Evolutionary conservation across 768 basidiomycete genomes (phyloP), one percentile per base, ranked within the genome.

Genomic region (Pisolithus tinctorius): DNA sequence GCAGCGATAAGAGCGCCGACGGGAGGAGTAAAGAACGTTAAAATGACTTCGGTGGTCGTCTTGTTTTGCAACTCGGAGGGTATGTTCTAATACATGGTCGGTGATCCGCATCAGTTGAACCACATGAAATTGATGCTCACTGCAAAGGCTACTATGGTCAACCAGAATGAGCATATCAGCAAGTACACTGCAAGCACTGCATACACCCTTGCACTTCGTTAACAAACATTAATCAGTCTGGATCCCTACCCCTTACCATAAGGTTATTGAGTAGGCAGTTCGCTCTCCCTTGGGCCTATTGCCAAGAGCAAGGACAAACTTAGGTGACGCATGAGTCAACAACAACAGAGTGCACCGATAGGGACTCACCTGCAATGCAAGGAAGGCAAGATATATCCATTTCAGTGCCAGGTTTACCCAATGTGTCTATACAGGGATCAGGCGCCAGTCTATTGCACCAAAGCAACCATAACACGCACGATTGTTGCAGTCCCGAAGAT

Each of bases 261-360:
- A 72, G 9, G 88, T 90, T 8, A 79, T 56, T 0, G 79, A 72
- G 62, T 92, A 93, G 13, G 84, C 79, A 29, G 74, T 59, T 36
- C 83, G 78, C 72, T 95, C 93, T 52, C 90, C 93, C 65, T 95
- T 95, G 3, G 93, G 93, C 51, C 93, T 75, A 56, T 88, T 89
- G 27, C 86, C 86, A 20, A 88, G 69, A 14, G 84, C 86, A 17
- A 88, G 73, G 41, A 88, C 75, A 59, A 88, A 86, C 74, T 81
- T 6, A 14, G 4, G 36, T 31, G 37, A 31, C 7, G 13, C 17
- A 25, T 26, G 20, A 30, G 27, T 29, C 26, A 45, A 29, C 26
- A 16, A 8, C n/a, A 6, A 5, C 43, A 8, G 42, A 44, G 4
- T 27, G 14, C 26, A 17, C 7, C n/a, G 5, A 41, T 4, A n/a